Conservation (phyloP, 768 basidiomycete genomes). For the Rhodotorula kratochvilovae region DNA sequence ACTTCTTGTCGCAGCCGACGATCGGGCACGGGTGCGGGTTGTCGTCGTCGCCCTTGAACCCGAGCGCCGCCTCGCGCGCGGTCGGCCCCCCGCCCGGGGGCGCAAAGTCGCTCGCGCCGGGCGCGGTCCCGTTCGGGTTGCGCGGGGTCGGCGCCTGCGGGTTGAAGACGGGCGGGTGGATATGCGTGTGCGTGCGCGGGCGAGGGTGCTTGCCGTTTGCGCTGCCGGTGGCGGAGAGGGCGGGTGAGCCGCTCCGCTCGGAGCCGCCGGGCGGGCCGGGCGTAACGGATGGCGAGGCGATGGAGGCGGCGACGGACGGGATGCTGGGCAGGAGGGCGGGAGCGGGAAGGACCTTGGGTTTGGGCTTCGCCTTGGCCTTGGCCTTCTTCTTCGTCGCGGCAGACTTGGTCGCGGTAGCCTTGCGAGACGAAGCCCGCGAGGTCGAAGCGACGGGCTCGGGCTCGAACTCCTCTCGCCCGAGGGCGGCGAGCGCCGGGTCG, state of each 20-base stretch:
- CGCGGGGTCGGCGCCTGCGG: conserved; percentile 26
- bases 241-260: conserved; percentile 2
- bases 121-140: conserved; percentile 34
- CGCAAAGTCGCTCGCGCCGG: conserved; percentile 29
- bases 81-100: conserved; percentile 30
- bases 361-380: not conserved
- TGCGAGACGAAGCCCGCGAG: not conserved
- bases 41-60: conserved; percentile 34
- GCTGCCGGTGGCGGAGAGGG: not conserved
- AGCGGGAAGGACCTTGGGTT: not conserved
- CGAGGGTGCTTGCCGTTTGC: not conserved
- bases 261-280: not conserved
- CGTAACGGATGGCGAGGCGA: not conserved
- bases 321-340: not conserved
- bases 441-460: not conserved
- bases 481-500: not conserved
- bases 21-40: conserved; percentile 36
- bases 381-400: not conserved
- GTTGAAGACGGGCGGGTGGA: conserved; percentile 23
- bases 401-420: not conserved
- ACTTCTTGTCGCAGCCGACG: conserved; percentile 66
- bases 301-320: not conserved
- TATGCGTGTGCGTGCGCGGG: not conserved
- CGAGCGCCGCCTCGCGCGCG: conserved; percentile 26
- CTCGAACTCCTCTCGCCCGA: not conserved